Evolutionary conservation across 495 filamentous ascomycete genomes (phyloP).

Genomic region (Immersiella caudata): DNA sequence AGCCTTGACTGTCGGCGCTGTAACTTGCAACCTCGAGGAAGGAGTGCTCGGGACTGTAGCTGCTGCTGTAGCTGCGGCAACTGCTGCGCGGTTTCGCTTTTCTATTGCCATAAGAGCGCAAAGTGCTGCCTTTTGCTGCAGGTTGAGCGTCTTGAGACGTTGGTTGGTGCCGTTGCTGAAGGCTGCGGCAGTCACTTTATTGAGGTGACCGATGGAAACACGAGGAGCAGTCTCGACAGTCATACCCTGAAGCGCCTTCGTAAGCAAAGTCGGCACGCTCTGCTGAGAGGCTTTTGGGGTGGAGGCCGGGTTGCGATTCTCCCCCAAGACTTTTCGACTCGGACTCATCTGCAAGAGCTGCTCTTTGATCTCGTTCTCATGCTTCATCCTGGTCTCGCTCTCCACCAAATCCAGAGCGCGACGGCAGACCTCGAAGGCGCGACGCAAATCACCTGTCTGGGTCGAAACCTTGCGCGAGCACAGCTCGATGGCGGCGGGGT

Average conservation of each 20-base stretch:
- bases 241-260: slow-evolving; percentile 60
- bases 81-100: slow-evolving; percentile 55
- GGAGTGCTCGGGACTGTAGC: slow-evolving; percentile 41
- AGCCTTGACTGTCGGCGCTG: slow-evolving; percentile 73
- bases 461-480: slow-evolving; percentile 92
- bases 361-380: slow-evolving; percentile 56
- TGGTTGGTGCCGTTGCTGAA: slow-evolving; percentile 84
- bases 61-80: slow-evolving; percentile 56
- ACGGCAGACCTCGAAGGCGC: slow-evolving; percentile 92
- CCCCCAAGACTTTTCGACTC: slow-evolving; percentile 45
- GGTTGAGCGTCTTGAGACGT: slow-evolving; percentile 80
- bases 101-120: slow-evolving; percentile 85
- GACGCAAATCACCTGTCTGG: slow-evolving; percentile 91
- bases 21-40: slow-evolving; percentile 34
- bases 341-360: slow-evolving; percentile 51
- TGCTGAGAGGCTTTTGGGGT: slow-evolving; percentile 38
- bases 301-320: slow-evolving; percentile 51
- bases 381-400: slow-evolving; percentile 71
- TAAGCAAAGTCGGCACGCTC: slow-evolving; percentile 37
- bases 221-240: slow-evolving; percentile 78
- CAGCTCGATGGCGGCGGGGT: slow-evolving; percentile 89
- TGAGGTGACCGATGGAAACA: slow-evolving; percentile 86
- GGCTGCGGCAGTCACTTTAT: slow-evolving; percentile 80
- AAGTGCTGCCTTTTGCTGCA: slow-evolving; percentile 95
- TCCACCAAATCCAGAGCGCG: slow-evolving; percentile 89